Evolutionary conservation across 306 rosid species (phyloP).

Genomic region (Inga leiocalycina): DNA sequence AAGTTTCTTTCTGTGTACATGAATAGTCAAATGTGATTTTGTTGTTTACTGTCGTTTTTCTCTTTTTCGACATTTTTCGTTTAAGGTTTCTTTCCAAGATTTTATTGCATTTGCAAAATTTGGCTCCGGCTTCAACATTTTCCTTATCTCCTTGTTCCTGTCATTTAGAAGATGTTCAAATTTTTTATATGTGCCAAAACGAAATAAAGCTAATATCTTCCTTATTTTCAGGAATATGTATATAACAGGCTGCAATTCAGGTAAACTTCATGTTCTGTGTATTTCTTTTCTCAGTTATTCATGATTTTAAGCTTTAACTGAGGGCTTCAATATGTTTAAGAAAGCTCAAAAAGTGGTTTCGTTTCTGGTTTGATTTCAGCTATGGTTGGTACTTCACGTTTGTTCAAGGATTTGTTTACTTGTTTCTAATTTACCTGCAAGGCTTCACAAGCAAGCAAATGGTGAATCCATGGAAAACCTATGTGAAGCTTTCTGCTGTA

Average conservation of each 20-base stretch:
- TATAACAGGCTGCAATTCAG: slow-evolving; percentile 95
- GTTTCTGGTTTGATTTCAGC: slow-evolving; percentile 68
- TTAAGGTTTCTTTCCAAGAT: not conserved
- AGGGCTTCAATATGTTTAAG: not conserved
- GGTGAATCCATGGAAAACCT: slow-evolving; percentile 99
- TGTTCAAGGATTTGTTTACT: slow-evolving; percentile 95
- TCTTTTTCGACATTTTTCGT: not conserved
- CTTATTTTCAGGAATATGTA: slow-evolving; percentile 86
- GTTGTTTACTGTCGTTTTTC: slow-evolving; percentile 10
- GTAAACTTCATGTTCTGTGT: slow-evolving; percentile 38
- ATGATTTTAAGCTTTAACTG: slow-evolving; percentile 27
- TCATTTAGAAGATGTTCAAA: not conserved
- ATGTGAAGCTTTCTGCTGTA: slow-evolving; percentile 92
- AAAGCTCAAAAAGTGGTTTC: not conserved
- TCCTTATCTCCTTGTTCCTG: not conserved
- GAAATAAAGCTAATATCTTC: slow-evolving; percentile 23
- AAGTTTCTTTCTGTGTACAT: not conserved
- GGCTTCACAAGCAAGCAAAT: slow-evolving; percentile 95
- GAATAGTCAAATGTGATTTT: not conserved
- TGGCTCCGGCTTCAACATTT: not conserved
- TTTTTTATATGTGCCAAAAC: not conserved
- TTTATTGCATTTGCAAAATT: slow-evolving; percentile 16
- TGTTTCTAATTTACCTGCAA: slow-evolving; percentile 82
- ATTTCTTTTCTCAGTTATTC: slow-evolving; percentile 16
- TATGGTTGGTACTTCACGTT: slow-evolving; percentile 99